These are phyloP conservation scores for Linnemannia hyalina DNA, from an alignment of 192 early-diverging fungal species.

Conservation along the genomic window DNA sequence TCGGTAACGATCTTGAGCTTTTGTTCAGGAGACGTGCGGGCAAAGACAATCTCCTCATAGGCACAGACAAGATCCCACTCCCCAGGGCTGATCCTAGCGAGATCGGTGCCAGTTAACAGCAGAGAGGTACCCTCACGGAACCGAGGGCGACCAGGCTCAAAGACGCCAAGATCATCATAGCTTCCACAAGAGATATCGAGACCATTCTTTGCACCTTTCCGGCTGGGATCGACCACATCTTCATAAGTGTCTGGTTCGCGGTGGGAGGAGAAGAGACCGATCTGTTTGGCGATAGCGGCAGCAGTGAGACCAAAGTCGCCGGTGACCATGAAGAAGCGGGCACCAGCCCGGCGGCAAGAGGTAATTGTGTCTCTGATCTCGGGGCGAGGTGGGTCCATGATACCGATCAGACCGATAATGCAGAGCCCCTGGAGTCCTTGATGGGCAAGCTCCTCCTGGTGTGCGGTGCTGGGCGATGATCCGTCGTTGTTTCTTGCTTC, in stretches of 20 bases:
- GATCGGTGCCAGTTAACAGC: constrained; percentile 74
- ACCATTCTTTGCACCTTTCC: background rate
- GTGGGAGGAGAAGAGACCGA: constrained; percentile 72
- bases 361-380: constrained; percentile 74
- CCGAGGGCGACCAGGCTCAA: constrained; percentile 5
- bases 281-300: constrained; percentile 77
- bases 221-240: constrained; percentile 13
- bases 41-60: constrained; percentile 86
- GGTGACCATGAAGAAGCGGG: constrained; percentile 87
- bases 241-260: constrained; percentile 35
- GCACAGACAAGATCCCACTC: constrained; percentile 76
- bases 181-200: too few relatives aligned
- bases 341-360: constrained; percentile 69
- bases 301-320: constrained; percentile 85
- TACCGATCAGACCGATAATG: constrained; percentile 77
- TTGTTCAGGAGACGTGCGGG: constrained; percentile 86
- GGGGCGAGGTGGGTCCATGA: constrained; percentile 85
- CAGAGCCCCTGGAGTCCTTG: constrained; percentile 61
- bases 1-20: constrained; percentile 84
- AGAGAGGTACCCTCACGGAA: constrained; percentile 45
- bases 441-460: constrained; percentile 35
- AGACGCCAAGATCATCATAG: background rate
- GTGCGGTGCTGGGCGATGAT: background rate
- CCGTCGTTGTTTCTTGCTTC: background rate
- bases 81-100: constrained; percentile 63